phyloP scores from a whole-genome alignment of 192 early-diverging fungal genomes.

The Umbelopsis vinacea region DNA sequence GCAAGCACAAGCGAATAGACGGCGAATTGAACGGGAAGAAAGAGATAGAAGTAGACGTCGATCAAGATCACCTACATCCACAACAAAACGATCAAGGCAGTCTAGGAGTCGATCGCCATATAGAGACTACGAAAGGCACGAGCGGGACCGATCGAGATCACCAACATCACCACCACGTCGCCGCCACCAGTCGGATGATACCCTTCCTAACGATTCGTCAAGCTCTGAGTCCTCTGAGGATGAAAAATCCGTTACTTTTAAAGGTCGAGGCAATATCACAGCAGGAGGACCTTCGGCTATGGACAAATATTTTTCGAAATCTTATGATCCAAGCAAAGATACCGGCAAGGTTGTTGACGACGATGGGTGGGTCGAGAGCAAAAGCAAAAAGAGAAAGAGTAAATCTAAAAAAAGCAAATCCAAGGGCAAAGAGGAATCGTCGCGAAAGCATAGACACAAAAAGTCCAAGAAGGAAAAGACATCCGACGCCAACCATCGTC shows the following conservation, averaged over 20 bases:
- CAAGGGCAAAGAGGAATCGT: conserved; percentile 11
- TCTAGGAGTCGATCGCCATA: not conserved
- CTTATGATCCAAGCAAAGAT: conserved; percentile 54
- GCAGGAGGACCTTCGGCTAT: conserved; percentile 47
- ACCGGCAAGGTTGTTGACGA: conserved; percentile 34
- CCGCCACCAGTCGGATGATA: not conserved
- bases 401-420: conserved; percentile 21
- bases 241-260: not conserved
- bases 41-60: conserved; percentile 3
- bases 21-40: conserved; percentile 20
- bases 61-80: not conserved
- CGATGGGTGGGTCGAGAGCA: not conserved
- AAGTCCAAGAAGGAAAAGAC: conserved; percentile 30
- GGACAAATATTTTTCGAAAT: conserved; percentile 61
- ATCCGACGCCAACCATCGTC: not conserved
- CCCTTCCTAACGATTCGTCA: not conserved
- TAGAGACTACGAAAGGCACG: not conserved
- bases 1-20: conserved; percentile 39
- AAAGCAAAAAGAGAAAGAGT: conserved; percentile 29
- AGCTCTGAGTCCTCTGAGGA: not conserved
- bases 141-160: not conserved
- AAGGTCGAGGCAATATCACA: conserved; percentile 45
- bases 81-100: not conserved
- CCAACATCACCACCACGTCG: conserved; percentile 12
- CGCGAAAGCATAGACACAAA: conserved; percentile 30